Base-by-base conservation (phyloP, 768 basidiomycete genomes). In the Pleurotus eryngii region DNA sequence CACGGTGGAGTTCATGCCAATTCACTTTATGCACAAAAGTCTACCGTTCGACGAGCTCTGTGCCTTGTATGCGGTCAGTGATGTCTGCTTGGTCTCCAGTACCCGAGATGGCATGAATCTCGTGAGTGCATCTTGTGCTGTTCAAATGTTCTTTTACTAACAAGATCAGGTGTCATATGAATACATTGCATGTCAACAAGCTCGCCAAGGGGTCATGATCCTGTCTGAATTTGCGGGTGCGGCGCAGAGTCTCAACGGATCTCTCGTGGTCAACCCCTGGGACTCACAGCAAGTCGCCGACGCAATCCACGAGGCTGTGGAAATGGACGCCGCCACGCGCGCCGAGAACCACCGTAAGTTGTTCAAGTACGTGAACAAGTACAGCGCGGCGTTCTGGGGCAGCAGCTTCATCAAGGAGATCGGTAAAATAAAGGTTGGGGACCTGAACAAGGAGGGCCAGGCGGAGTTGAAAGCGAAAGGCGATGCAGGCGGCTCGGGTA, bases 21-120 rank as follows among this genome's bases (percentile, higher is more conserved):
- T 99, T 59, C 97, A 98, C 72, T 98, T 97, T 72, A 93, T 98
- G 92, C 96, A 98, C 81, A 95, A 95, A 73, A 89, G 86, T 61
- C 77, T 98, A 54, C 74, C 86, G 0, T 95, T 98, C 67, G 92
- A 97, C 68, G 97, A 99, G 68, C 82, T 99, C 6, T 95, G 94
- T 58, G 97, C 97, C n/a, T 81, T 99, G 55, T 99, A 98, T 68
- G 94, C 96, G 18, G 82, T 98, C 65, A 92, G 91, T 67, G 97
- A 98, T 67, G 96, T 95, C 37, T 98, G 96, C 69, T 76, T 99
- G 55, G 93, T 99, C 59, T 92, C 92, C 18, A 90, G 87, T 70
- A 99, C 97, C 18, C 78, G 97, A 51, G 97, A 99, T 67, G 97
- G 97, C 50, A 99, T 99, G 97, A 99, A 99, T 74, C 77, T 99